These are phyloP conservation scores for Silybum marianum DNA, from an alignment of 129 eudicot species.

Conservation along the genomic window DNA sequence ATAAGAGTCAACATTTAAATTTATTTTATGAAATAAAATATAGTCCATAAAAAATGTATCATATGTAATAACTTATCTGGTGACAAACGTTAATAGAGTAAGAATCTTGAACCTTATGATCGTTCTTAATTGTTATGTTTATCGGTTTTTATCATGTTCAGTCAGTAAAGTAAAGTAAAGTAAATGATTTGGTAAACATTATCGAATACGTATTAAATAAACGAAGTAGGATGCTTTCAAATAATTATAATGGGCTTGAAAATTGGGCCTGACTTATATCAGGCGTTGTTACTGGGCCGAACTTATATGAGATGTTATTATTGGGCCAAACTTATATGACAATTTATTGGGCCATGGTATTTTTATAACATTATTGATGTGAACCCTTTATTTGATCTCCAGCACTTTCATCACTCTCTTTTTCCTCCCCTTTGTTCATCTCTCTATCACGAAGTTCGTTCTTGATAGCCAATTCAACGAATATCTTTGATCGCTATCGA, in stretches of 20 bases:
- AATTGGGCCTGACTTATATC: neutral
- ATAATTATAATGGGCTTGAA: neutral
- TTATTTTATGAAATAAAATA: too few relatives aligned
- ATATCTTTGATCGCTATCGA: slow-evolving; percentile 16
- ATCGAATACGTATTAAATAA: too few relatives aligned
- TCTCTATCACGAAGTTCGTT: neutral
- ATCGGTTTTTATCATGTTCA: too few relatives aligned
- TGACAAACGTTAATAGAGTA: too few relatives aligned
- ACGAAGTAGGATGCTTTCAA: neutral
- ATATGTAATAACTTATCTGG: too few relatives aligned
- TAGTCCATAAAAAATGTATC: too few relatives aligned
- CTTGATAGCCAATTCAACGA: neutral
- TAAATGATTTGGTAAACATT: too few relatives aligned
- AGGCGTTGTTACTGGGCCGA: neutral
- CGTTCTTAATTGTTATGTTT: too few relatives aligned
- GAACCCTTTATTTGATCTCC: neutral
- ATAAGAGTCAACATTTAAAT: too few relatives aligned
- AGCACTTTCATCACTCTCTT: neutral
- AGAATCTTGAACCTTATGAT: too few relatives aligned
- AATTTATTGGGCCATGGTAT: neutral
- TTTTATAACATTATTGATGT: neutral
- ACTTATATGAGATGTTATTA: neutral
- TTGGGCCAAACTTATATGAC: neutral
- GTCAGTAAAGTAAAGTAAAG: too few relatives aligned
- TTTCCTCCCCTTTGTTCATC: neutral